These are phyloP conservation scores for Neurospora sp. DNA, from an alignment of 495 filamentous ascomycete species.

Conservation along the genomic window DNA sequence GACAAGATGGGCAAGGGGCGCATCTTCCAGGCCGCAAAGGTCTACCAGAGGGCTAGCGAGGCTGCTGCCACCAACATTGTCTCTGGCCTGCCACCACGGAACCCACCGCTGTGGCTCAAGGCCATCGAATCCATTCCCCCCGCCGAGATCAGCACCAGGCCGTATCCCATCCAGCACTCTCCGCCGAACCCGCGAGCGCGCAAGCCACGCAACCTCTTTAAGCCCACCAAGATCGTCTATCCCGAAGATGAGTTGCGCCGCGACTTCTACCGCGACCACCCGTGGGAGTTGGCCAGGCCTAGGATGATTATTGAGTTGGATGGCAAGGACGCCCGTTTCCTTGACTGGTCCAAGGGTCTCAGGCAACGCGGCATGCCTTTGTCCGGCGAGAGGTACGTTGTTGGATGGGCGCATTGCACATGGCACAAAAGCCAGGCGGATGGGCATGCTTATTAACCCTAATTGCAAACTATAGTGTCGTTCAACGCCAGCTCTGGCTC, in stretches of 20 bases:
- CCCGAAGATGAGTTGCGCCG: constrained; percentile 75
- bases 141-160: constrained; percentile 58
- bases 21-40: constrained; percentile 63
- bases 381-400: constrained; percentile 71
- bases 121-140: constrained; percentile 69
- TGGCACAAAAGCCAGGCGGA: neutral
- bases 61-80: constrained; percentile 43
- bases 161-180: constrained; percentile 54
- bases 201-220: constrained; percentile 63
- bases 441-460: neutral
- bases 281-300: constrained; percentile 92
- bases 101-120: constrained; percentile 65
- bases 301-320: constrained; percentile 74
- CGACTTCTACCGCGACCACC: constrained; percentile 85
- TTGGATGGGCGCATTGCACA: neutral
- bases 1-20: constrained; percentile 26
- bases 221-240: constrained; percentile 66
- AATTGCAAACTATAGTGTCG: constrained; percentile 53
- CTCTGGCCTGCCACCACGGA: neutral
- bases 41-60: constrained; percentile 54
- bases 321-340: constrained; percentile 63
- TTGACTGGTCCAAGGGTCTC: constrained; percentile 69
- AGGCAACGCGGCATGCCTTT: constrained; percentile 67
- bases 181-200: constrained; percentile 39
- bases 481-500: constrained; percentile 84